Conservation (phyloP, 2,329 filamentous ascomycete genomes). For the Penicillium carneum region DNA sequence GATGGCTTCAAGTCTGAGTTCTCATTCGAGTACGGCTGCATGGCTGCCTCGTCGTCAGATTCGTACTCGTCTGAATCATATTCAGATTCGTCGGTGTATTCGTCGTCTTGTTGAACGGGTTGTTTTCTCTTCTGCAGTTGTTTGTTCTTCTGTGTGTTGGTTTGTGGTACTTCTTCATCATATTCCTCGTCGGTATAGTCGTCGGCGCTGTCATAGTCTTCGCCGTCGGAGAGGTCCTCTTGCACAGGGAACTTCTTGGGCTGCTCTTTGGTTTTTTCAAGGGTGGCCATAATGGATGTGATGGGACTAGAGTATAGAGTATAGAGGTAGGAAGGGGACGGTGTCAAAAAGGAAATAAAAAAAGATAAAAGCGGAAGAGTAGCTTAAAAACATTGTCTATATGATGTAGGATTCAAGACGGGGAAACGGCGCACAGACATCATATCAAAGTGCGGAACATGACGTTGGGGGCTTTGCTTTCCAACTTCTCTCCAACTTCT, state of each 20-base stretch:
- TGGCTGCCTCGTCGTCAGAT: slow-evolving; percentile 32
- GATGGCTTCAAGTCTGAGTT: slow-evolving; percentile 36
- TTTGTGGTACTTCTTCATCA: slow-evolving; percentile 20
- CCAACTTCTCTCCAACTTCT: slow-evolving; percentile 4
- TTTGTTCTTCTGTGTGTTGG: slow-evolving; percentile 23
- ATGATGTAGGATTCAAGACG: slow-evolving; percentile 23
- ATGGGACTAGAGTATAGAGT: neutral
- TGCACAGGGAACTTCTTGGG: slow-evolving; percentile 36
- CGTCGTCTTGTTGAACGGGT: slow-evolving; percentile 33
- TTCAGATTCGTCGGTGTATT: slow-evolving; percentile 43
- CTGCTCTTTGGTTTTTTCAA: slow-evolving; percentile 41
- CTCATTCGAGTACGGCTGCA: slow-evolving; percentile 41
- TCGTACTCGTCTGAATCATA: slow-evolving; percentile 44
- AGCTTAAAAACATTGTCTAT: slow-evolving; percentile 15
- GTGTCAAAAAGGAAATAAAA: slow-evolving; percentile 4
- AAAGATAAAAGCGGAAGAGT: slow-evolving; percentile 1
- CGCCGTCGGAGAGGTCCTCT: slow-evolving; percentile 39
- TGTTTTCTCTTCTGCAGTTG: slow-evolving; percentile 30
- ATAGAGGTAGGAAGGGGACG: neutral
- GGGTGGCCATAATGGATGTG: slow-evolving; percentile 38
- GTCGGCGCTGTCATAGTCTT: slow-evolving; percentile 43
- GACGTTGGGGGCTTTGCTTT: slow-evolving; percentile 33
- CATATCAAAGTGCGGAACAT: slow-evolving; percentile 20
- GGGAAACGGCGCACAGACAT: slow-evolving; percentile 1
- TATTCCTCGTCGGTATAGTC: slow-evolving; percentile 40